These are phyloP conservation scores for Quercus wislizeni DNA, from an alignment of 306 rosid genomes.

Conservation along the genomic window DNA sequence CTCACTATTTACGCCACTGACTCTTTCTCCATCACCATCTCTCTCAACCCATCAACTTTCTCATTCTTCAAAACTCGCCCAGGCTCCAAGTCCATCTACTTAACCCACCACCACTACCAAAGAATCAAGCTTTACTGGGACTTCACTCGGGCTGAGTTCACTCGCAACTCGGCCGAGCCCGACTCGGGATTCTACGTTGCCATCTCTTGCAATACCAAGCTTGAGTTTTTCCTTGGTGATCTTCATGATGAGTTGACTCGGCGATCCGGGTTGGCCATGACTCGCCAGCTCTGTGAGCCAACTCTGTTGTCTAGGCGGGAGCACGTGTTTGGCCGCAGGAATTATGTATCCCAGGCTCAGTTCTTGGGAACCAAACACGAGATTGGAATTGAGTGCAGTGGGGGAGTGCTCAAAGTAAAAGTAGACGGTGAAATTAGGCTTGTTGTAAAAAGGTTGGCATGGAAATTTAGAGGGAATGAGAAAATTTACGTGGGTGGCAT, in stretches of 20 bases:
- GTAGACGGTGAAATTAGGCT: conserved; percentile 58
- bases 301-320: conserved; percentile 60
- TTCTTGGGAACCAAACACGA: conserved; percentile 67
- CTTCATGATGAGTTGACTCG: conserved; percentile 33
- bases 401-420: conserved; percentile 50
- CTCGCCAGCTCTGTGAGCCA: conserved; percentile 21
- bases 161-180: conserved; percentile 57
- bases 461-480: conserved; percentile 95
- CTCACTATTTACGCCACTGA: too few relatives aligned
- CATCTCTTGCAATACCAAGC: conserved; percentile 33
- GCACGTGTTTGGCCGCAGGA: conserved; percentile 64
- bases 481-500: conserved; percentile 51
- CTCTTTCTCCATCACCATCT: too few relatives aligned
- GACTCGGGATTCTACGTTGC: conserved; percentile 69
- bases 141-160: conserved; percentile 48
- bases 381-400: conserved; percentile 60
- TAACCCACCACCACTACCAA: conserved; percentile 22
- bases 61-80: too few relatives aligned
- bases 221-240: conserved; percentile 69
- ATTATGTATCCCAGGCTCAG: conserved; percentile 50
- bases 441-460: conserved; percentile 60
- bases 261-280: conserved; percentile 19
- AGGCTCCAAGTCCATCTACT: too few relatives aligned
- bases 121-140: conserved; percentile 71
- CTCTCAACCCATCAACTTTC: too few relatives aligned